These are phyloP conservation scores for Psilocybe tampanensis DNA, from an alignment of 768 basidiomycete genomes.

Conservation along the genomic window DNA sequence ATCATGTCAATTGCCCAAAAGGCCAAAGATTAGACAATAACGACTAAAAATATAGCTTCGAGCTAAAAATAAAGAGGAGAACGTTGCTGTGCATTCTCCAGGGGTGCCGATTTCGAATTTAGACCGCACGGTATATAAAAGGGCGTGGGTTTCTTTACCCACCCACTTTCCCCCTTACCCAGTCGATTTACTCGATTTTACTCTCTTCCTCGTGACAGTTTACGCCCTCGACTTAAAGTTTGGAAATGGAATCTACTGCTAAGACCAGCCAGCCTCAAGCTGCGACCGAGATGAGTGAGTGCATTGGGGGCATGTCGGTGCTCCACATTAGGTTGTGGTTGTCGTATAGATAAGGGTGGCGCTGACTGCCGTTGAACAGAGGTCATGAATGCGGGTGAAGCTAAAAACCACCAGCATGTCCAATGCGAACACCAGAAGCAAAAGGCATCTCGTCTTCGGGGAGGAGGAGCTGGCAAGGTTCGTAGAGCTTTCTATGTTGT, in stretches of 20 bases:
- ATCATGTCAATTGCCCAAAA: background rate
- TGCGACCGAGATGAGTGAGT: constrained; percentile 65
- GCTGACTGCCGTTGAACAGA: constrained; percentile 30
- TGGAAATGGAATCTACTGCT: constrained; percentile 21
- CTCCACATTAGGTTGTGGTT: background rate
- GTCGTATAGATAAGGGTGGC: background rate
- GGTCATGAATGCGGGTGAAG: constrained; percentile 42
- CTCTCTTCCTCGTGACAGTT: background rate
- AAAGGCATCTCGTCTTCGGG: constrained; percentile 63
- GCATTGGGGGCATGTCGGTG: background rate
- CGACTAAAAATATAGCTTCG: constrained; percentile 6
- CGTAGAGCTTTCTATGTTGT: constrained; percentile 2
- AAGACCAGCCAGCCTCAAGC: constrained; percentile 61
- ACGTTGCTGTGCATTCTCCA: constrained; percentile 5
- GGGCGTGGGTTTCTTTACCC: background rate
- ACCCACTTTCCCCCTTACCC: constrained; percentile 7
- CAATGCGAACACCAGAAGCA: constrained; percentile 47
- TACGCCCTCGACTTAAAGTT: background rate
- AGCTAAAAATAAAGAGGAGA: constrained; percentile 15
- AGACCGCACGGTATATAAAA: constrained; percentile 13
- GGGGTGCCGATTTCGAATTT: background rate
- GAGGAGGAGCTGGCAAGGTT: constrained; percentile 73
- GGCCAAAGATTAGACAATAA: background rate
- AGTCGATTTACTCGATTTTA: background rate
- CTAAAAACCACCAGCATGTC: constrained; percentile 25